Base-by-base conservation (phyloP, 2,329 filamentous ascomycete genomes). In the Orbilia oligospora region DNA sequence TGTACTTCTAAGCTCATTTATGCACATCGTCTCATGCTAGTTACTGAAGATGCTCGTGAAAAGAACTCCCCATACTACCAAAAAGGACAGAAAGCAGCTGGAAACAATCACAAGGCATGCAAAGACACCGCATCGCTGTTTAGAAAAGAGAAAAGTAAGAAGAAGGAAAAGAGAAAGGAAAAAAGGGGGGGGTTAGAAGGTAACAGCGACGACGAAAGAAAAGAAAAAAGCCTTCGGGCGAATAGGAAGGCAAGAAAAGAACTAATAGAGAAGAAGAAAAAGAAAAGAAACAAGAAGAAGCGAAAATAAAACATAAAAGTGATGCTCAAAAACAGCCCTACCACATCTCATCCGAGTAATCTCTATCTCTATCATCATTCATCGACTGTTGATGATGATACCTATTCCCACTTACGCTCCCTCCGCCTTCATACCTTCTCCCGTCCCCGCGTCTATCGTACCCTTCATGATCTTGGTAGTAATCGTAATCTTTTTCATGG, bases 291-390 rank as follows among this genome's bases (percentile, higher is more conserved):
- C 24, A 22, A 30, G 38, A 55, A 56, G 36, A 46, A 58, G 24
- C n/a, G 58, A 27, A 46, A 6, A 71, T 24, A 64, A 64, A 38
- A 65, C 30, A 72, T 20, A n/a, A 72, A 53, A 63, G 30, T 14
- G 22, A 61, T 56, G 44, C 24, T 38, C 27, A 51, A 24, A 51
- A 64, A 48, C 12, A 33, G 36, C 41, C 53, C 66, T 69, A 81
- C 80, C 80, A 81, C 81, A 81, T 82, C 67, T 81, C 80, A 79
- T 81, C 80, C 16, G 69, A 56, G 9, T 76, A 71, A 58, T 68
- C 46, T 67, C 58, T 53, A 44, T 55, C 70, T 36, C 67, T 46
- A 20, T 73, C 71, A 64, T 71, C 58, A 27, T 68, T 71, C 77
- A 72, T 77, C 30, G 65, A 61, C 22, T 71, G 71, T 41, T 76